Base-by-base conservation (phyloP, 495 filamentous ascomycete species). In the Poronia punctata region DNA sequence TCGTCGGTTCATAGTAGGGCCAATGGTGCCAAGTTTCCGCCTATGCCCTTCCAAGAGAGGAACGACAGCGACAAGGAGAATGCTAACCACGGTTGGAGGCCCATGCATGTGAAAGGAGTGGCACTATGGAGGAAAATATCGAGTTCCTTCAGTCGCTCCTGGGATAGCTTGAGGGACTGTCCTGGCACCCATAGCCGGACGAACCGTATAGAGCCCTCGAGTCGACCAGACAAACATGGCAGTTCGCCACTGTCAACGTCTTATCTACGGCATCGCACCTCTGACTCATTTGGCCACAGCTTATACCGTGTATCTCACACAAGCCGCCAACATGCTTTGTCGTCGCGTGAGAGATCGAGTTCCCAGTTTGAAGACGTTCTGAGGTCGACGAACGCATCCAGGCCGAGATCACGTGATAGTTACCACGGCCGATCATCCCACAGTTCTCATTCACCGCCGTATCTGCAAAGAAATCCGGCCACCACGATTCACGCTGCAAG, bases 101-200 rank as follows among this genome's bases (percentile, higher is more conserved):
- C 47, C 12, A 29, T 46, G 22, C 28, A 33, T 24, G 36, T 46
- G 27, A 39, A 43, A 46, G 50, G 35, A 29, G 42, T 20, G 32
- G 49, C 38, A 15, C 37, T 37, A 18, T 56, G 48, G 46, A 51
- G 41, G 23, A 53, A 22, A 48, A 54, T 59, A 5, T 59, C 55
- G 11, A 53, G 30, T 23, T 40, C 52, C 3, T 42, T 59, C 25
- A 20, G 23, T 32, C 43, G 49, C 18, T 38, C 52, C 11, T 28
- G 36, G 7, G 40, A 52, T 16, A 38, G 22, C 33, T 38, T 36
- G 15, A 57, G 42, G 28, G 35, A 36, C 16, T 21, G n/a, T 5
- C 30, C 22, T 12, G 29, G 12, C 7, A 10, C 22, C 23, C n/a
- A 38, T 5, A 12, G 28, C 22, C 24, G 21, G 7, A 34, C 26